Evolutionary conservation across 345 rosid species (phyloP).

Genomic region (Cardamine occulta): DNA sequence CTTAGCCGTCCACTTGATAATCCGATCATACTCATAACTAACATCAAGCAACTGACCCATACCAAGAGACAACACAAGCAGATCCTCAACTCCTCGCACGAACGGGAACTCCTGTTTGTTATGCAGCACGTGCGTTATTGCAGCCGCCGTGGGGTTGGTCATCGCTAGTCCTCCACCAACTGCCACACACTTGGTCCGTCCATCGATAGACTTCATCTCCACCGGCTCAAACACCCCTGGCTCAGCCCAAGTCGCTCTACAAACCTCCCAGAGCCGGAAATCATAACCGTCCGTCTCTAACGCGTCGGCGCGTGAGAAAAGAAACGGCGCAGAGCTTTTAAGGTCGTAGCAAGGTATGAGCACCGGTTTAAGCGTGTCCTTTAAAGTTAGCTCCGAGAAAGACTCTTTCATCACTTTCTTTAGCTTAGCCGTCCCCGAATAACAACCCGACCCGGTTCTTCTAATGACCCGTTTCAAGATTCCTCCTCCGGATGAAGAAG

Average conservation of each 20-base stretch:
- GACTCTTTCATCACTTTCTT: slow-evolving; percentile 74
- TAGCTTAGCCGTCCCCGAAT: slow-evolving; percentile 51
- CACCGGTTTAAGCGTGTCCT: slow-evolving; percentile 88
- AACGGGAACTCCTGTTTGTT: slow-evolving; percentile 98
- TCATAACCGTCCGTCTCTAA: slow-evolving; percentile 85
- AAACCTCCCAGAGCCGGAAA: slow-evolving; percentile 87
- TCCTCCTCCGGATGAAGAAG: slow-evolving; percentile 10
- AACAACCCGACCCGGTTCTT: slow-evolving; percentile 50
- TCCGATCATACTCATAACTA: slow-evolving; percentile 70
- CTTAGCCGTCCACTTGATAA: slow-evolving; percentile 76
- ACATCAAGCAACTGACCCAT: slow-evolving; percentile 80
- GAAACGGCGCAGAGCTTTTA: slow-evolving; percentile 80
- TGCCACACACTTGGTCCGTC: slow-evolving; percentile 78
- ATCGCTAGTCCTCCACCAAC: slow-evolving; percentile 86
- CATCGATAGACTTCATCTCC: slow-evolving; percentile 69
- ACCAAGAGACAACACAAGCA: slow-evolving; percentile 80
- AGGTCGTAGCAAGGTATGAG: slow-evolving; percentile 91
- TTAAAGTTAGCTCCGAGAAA: slow-evolving; percentile 70
- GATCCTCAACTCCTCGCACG: slow-evolving; percentile 94
- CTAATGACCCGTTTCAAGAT: slow-evolving; percentile 58
- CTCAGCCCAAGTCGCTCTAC: slow-evolving; percentile 92
- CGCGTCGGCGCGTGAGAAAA: slow-evolving; percentile 98
- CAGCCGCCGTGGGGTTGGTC: slow-evolving; percentile 93
- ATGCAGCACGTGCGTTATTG: slow-evolving; percentile 94
- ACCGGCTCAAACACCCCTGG: slow-evolving; percentile 79